Evolutionary conservation across 495 filamentous ascomycete species (phyloP).

Genomic region (Daldinia concentrica): DNA sequence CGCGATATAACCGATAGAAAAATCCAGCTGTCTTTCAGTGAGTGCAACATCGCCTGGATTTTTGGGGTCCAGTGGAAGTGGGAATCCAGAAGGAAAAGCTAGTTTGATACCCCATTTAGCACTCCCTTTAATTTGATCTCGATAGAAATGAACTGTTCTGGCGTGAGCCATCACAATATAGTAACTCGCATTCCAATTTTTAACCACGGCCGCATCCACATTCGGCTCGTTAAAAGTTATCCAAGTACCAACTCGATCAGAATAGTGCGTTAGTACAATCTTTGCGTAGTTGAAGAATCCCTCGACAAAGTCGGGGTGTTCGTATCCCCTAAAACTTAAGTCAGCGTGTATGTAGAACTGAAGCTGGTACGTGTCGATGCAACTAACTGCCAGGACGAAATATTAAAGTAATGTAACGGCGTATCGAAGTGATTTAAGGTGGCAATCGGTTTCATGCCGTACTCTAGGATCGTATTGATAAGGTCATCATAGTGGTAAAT

Average conservation of each 20-base stretch:
- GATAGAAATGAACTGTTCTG: neutral
- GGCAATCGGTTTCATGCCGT: neutral
- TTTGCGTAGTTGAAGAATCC: constrained; percentile 12
- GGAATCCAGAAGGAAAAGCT: neutral
- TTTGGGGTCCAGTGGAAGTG: neutral
- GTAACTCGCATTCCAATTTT: neutral
- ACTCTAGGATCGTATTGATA: constrained; percentile 4
- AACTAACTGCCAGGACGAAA: neutral
- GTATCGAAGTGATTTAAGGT: neutral
- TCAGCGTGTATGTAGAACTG: neutral
- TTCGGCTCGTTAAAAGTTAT: constrained; percentile 10
- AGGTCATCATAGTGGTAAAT: constrained; percentile 11
- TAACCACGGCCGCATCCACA: neutral
- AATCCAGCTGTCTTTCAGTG: neutral
- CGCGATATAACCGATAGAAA: neutral
- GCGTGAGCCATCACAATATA: neutral
- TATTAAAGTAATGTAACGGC: neutral
- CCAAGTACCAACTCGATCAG: constrained; percentile 11
- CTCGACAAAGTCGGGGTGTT: neutral
- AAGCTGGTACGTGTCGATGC: neutral
- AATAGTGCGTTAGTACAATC: constrained; percentile 7
- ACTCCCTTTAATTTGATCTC: neutral
- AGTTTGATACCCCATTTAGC: neutral
- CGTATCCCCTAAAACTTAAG: neutral
- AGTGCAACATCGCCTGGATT: neutral